A percentile compares a stretch with the other conserved stretches of the same genome.
phyloP scores from a whole-genome alignment of 805 yeast species.

The Lipomyces oligophaga region DNA sequence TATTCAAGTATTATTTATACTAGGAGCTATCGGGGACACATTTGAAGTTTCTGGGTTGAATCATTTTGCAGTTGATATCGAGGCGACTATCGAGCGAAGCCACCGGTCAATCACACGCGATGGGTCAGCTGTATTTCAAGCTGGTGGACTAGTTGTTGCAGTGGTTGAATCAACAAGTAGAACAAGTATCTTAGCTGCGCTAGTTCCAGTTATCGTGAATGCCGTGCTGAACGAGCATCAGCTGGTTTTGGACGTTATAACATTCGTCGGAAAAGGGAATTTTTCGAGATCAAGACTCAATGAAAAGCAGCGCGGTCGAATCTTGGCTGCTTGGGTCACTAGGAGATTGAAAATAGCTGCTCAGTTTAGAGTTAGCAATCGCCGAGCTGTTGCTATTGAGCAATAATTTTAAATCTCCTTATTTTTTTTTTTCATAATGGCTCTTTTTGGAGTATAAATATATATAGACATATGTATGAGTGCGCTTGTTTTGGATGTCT shows the following conservation, averaged over 20 bases:
- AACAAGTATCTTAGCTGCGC: conserved; percentile 53
- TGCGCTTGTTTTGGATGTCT: too few relatives aligned
- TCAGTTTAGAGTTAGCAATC: conserved; percentile 27
- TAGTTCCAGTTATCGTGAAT: conserved; percentile 80
- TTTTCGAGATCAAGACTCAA: conserved; percentile 71
- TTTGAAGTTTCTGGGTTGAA: conserved; percentile 88
- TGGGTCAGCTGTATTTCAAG: conserved; percentile 64
- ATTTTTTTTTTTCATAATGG: neutral
- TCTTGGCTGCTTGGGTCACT: conserved; percentile 55
- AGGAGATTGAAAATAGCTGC: conserved; percentile 40
- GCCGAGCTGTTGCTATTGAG: neutral
- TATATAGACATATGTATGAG: too few relatives aligned
- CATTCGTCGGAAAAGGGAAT: conserved; percentile 62
- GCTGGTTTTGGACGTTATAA: conserved; percentile 74
- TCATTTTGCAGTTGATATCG: conserved; percentile 86
- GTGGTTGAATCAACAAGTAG: conserved; percentile 61
- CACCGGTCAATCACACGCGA: conserved; percentile 44
- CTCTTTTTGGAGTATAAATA: neutral
- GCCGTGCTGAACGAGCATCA: conserved; percentile 77
- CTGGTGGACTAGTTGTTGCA: conserved; percentile 73
- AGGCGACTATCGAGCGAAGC: conserved; percentile 54
- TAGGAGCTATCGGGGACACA: conserved; percentile 81
- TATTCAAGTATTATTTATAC: conserved; percentile 75
- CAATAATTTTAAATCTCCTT: neutral
- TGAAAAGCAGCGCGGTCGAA: conserved; percentile 68